Evolutionary conservation across 306 rosid genomes (phyloP).

Genomic region (Hippophae tibetana): DNA sequence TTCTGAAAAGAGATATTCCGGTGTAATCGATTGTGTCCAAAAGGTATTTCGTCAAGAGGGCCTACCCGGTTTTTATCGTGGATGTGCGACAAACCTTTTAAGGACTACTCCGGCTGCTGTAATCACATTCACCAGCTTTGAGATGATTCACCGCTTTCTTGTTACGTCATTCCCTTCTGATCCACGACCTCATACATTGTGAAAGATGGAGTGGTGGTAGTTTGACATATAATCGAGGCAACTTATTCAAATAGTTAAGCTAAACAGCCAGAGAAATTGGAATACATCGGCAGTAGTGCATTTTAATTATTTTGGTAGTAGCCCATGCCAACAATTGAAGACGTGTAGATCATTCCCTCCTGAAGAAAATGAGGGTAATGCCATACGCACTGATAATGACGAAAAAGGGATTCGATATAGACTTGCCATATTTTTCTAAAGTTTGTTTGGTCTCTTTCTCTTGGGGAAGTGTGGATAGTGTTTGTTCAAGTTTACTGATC

Average conservation of each 20-base stretch:
- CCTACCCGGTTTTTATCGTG: constrained; percentile 66
- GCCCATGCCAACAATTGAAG: constrained; percentile 19
- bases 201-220: constrained; percentile 24
- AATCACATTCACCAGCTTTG: constrained; percentile 87
- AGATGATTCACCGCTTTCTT: constrained; percentile 86
- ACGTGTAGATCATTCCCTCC: constrained; percentile 17
- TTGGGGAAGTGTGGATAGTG: too few relatives aligned
- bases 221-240: constrained; percentile 7
- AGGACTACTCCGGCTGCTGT: constrained; percentile 88
- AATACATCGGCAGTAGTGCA: background rate
- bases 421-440: background rate
- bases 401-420: constrained; percentile 17
- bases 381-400: constrained; percentile 24
- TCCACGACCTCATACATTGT: constrained; percentile 52
- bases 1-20: constrained; percentile 80
- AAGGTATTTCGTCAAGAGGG: constrained; percentile 79
- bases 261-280: background rate
- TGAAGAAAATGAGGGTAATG: background rate
- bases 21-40: constrained; percentile 52
- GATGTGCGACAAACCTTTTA: constrained; percentile 73
- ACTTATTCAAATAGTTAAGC: background rate
- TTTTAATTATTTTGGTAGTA: constrained; percentile 27
- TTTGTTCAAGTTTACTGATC: too few relatives aligned
- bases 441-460: too few relatives aligned
- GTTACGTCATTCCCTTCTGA: constrained; percentile 50